Evolutionary conservation across 2,329 filamentous ascomycete species (phyloP).

Genomic region (Colletotrichum endophyticum): DNA sequence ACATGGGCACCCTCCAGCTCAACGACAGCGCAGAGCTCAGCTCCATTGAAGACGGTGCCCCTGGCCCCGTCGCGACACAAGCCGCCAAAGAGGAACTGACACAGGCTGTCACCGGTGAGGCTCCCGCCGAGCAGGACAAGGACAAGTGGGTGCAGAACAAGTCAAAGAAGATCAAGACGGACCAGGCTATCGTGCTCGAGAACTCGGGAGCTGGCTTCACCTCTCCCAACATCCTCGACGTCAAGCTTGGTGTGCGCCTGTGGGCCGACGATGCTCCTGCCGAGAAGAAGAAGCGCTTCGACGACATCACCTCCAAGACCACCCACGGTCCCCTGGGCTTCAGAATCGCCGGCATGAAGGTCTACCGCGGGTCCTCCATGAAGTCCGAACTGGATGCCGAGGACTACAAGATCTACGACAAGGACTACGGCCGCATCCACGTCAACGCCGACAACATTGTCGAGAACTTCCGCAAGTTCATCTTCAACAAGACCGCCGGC

Average conservation of each 20-base stretch:
- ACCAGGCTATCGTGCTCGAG: conserved; percentile 81
- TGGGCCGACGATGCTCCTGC: conserved; percentile 77
- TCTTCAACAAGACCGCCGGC: conserved; percentile 64
- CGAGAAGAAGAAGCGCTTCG: conserved; percentile 65
- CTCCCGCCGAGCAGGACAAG: conserved; percentile 27
- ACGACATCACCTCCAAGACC: conserved; percentile 62
- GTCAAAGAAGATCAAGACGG: conserved; percentile 71
- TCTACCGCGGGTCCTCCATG: conserved; percentile 62
- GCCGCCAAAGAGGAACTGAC: conserved; percentile 39
- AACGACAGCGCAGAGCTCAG: conserved; percentile 55
- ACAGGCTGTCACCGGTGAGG: conserved; percentile 35
- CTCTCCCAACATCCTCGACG: conserved; percentile 87
- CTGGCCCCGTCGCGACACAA: conserved; percentile 44
- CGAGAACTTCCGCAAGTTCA: conserved; percentile 59
- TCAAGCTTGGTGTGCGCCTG: conserved; percentile 85
- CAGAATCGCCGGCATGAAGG: conserved; percentile 69
- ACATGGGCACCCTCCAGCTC: conserved; percentile 80
- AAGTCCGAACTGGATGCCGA: conserved; percentile 56
- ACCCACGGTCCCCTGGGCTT: conserved; percentile 67
- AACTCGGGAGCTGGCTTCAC: conserved; percentile 84
- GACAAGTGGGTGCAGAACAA: conserved; percentile 54
- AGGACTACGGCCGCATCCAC: conserved; percentile 61
- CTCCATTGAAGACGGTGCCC: conserved; percentile 53
- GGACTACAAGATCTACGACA: conserved; percentile 65
- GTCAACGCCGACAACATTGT: conserved; percentile 60